phyloP scores from a whole-genome alignment of 768 basidiomycete species.

The Termitomyces sp. region DNA sequence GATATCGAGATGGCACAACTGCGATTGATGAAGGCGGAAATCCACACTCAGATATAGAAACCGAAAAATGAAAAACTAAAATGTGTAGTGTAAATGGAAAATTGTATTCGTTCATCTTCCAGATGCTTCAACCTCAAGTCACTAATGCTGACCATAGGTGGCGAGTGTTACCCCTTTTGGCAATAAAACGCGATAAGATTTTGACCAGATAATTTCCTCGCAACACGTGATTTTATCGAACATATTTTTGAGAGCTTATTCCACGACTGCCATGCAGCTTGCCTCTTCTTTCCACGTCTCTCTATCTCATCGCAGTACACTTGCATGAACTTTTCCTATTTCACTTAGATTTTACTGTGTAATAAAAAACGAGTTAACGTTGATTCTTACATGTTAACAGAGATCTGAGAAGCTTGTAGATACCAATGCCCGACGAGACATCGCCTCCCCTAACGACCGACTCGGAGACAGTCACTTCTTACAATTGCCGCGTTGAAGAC shows the following conservation, averaged over 20 bases:
- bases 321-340: background rate
- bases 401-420: background rate
- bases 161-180: background rate
- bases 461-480: constrained; percentile 6
- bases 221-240: constrained; percentile 5
- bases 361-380: background rate
- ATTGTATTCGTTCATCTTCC: background rate
- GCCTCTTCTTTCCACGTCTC: background rate
- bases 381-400: background rate
- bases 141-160: background rate
- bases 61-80: background rate
- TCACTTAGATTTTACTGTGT: background rate
- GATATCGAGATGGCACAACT: constrained; percentile 35
- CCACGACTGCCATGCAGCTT: constrained; percentile 5
- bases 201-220: no score
- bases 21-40: constrained; percentile 29
- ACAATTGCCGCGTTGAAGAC: constrained; percentile 15
- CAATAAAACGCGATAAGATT: background rate
- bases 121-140: no score
- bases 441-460: constrained; percentile 29
- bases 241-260: background rate
- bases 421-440: constrained; percentile 33
- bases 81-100: constrained; percentile 3
- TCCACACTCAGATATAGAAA: background rate
- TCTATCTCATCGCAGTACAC: background rate